Evolutionary conservation across 2,329 filamentous ascomycete genomes (phyloP), one percentile per base, ranked within the genome.

Genomic region (Trichoderma harzianum): DNA sequence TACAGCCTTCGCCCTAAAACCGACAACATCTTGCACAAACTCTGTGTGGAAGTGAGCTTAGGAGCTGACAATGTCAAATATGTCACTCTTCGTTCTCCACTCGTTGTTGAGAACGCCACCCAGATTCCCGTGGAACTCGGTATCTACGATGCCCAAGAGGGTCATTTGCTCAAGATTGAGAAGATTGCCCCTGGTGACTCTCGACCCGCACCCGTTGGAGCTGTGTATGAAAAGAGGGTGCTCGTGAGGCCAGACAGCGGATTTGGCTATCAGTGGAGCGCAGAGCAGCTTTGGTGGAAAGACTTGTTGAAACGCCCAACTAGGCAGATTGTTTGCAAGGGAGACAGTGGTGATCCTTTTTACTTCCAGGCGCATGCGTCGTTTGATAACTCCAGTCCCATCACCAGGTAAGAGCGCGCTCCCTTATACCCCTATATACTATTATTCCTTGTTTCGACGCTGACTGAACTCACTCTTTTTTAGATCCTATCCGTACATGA

Each of bases 31-130:
- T 87, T 95, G 74, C 97, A 99, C 80, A 92, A 95, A 26, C 88
- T 99, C 21, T 89, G 98, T 28, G 95, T 98, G 0, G 96, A 99
- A 71, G 92, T 99, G 68, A 93, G 89, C 68, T 87, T 99, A 28
- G 96, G 94, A n/a, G 84, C 89, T 0, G 95, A 99, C 84, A 98
- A 98, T 77, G 93, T 99, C 83, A 99, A 99, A 84, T 97, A 97
- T 79, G 97, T 99, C 78, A 99, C 95, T 1, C 91, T 99, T 78
- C 90, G 96, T 30, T 98, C 95, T 21, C 96, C 96, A 1, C 84
- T 99, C 1, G 83, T 98, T 0, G 90, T 99, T 8, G 96, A 99
- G 79, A 99, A 99, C 81, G 93, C 96, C 74, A 99, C 96, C 0
- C 94, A 99, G 79, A 97, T 99, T 57, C 95, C 96, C 0, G 91